These are phyloP conservation scores for Microsporum audouinii DNA, from an alignment of 2,329 filamentous ascomycete species.

Conservation along the genomic window DNA sequence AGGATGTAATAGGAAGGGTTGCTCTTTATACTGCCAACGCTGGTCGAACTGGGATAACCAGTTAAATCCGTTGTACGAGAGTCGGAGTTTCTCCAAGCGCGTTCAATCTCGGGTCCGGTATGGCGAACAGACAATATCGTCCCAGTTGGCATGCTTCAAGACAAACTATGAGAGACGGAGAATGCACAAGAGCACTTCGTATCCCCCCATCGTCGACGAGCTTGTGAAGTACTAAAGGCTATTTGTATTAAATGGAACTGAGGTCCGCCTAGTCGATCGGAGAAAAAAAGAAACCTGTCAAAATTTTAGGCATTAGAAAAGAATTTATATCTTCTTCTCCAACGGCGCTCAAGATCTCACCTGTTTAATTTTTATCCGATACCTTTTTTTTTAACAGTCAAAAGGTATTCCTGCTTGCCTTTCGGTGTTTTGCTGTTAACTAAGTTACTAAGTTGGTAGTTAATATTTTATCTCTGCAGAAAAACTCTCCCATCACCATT, in stretches of 20 bases:
- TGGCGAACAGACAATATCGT: too few relatives aligned
- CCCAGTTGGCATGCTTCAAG: background rate
- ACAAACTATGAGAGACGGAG: background rate
- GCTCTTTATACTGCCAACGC: background rate
- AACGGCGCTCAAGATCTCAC: background rate
- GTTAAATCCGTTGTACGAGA: background rate
- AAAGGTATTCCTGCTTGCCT: background rate
- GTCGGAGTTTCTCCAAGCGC: background rate
- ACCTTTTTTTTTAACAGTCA: background rate
- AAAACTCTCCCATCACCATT: background rate
- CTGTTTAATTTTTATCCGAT: background rate
- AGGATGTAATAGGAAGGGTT: background rate
- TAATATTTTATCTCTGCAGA: background rate
- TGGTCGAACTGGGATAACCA: background rate
- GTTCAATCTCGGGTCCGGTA: background rate
- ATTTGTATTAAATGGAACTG: background rate
- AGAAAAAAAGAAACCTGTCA: background rate
- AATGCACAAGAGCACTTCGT: background rate
- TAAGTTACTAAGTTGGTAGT: background rate
- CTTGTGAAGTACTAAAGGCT: too few relatives aligned
- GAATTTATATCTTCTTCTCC: background rate
- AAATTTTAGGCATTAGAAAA: background rate
- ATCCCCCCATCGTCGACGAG: background rate
- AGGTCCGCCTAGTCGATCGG: background rate
- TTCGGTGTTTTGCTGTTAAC: background rate